Percentiles rank a stretch among this genome's conserved stretches.
phyloP scores from a whole-genome alignment of 1,139 yeast species.

The Taphrina betulina region DNA sequence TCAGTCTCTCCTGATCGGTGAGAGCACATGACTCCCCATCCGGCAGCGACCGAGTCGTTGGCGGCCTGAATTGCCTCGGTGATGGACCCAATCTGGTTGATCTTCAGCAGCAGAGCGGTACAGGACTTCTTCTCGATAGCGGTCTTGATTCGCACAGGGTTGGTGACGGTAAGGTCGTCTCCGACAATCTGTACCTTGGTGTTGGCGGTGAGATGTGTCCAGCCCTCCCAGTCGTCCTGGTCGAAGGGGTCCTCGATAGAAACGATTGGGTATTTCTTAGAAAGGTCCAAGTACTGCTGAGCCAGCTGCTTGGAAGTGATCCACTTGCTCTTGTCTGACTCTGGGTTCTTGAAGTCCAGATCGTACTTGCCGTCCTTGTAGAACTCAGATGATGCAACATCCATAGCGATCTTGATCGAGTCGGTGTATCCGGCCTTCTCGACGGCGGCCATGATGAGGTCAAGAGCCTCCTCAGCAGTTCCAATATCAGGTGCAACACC shows the following conservation, averaged over 20 bases:
- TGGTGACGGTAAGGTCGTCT: constrained; percentile 97
- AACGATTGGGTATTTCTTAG: constrained; percentile 90
- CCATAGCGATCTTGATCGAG: constrained; percentile 83
- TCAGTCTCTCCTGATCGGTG: constrained; percentile 99
- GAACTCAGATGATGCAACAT: constrained; percentile 95
- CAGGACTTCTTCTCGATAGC: constrained; percentile 96
- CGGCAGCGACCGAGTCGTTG: constrained; percentile 81
- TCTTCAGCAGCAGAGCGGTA: constrained; percentile 89
- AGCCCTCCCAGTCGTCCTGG: constrained; percentile 98
- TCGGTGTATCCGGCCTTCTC: constrained; percentile 91
- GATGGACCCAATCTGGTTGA: constrained; percentile 84
- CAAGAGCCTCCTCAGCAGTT: constrained; percentile 92
- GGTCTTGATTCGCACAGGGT: constrained; percentile 86
- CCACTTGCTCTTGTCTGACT: constrained; percentile 86
- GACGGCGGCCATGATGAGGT: constrained; percentile 83
- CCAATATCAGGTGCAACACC: constrained; percentile 98
- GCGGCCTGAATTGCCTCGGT: constrained; percentile 93
- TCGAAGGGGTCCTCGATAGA: constrained; percentile 98
- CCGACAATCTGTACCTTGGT: constrained; percentile 85
- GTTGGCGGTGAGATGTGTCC: constrained; percentile 77
- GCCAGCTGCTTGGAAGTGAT: constrained; percentile 83
- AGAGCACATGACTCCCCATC: constrained; percentile 98
- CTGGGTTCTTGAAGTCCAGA: constrained; percentile 93
- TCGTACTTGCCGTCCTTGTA: constrained; percentile 94
- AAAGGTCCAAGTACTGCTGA: constrained; percentile 70